These are phyloP conservation scores for Sarocladium strictum DNA, from an alignment of 2,329 filamentous ascomycete species.

Conservation along the genomic window DNA sequence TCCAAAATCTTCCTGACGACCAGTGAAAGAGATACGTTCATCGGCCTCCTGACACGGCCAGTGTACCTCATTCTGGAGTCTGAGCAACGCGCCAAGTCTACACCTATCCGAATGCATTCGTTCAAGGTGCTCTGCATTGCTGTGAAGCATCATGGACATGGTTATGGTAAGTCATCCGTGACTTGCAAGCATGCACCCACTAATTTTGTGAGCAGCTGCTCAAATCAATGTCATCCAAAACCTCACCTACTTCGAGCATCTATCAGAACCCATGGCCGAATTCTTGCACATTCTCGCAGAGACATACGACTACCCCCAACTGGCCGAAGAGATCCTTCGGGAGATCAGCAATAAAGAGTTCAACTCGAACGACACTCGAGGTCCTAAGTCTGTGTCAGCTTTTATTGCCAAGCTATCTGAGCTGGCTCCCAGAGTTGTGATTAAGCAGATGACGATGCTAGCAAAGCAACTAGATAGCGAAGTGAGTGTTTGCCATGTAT, in stretches of 20 bases:
- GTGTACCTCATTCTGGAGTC: constrained; percentile 93
- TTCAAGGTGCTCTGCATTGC: constrained; percentile 97
- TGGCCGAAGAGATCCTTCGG: constrained; percentile 87
- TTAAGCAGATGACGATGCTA: constrained; percentile 94
- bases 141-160: constrained; percentile 95
- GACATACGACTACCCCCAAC: constrained; percentile 94
- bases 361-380: constrained; percentile 90
- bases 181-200: too few species aligned
- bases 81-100: constrained; percentile 85
- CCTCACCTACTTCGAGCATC: constrained; percentile 94
- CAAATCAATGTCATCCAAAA: constrained; percentile 98
- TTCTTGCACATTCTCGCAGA: constrained; percentile 93
- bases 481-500: constrained; percentile 35
- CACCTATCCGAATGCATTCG: constrained; percentile 86
- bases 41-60: constrained; percentile 83
- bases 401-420: constrained; percentile 94
- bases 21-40: constrained; percentile 91
- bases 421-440: constrained; percentile 82
- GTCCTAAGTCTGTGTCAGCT: constrained; percentile 90
- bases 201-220: constrained; percentile 65
- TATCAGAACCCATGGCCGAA: constrained; percentile 99
- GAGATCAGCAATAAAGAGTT: constrained; percentile 98
- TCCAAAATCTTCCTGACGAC: constrained; percentile 93
- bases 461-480: constrained; percentile 95
- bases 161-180: constrained; percentile 59